phyloP scores from a whole-genome alignment of 2,329 filamentous ascomycete species.

The Xylaria sp. region DNA sequence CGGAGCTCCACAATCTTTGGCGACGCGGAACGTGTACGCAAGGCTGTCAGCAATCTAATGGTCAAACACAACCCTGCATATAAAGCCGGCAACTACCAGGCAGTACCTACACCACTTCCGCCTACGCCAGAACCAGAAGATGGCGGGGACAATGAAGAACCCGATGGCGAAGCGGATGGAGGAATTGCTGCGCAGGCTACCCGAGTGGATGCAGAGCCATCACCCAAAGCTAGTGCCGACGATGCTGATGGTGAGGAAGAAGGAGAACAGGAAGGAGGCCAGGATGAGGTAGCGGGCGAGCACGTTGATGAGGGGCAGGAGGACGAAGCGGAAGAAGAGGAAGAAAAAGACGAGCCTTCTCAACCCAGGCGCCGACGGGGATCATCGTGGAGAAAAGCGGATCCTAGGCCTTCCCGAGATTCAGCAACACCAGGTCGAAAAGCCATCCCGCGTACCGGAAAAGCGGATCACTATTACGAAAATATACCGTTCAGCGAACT shows the following conservation, averaged over 20 bases:
- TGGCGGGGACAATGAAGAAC: slow-evolving; percentile 38
- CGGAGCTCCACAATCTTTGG: slow-evolving; percentile 75
- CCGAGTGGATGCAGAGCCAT: slow-evolving; percentile 34
- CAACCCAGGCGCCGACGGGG: slow-evolving; percentile 26
- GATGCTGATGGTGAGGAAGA: slow-evolving; percentile 35
- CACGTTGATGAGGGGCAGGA: slow-evolving; percentile 33
- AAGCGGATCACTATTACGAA: slow-evolving; percentile 60
- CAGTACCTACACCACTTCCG: slow-evolving; percentile 75
- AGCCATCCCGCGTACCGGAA: slow-evolving; percentile 44
- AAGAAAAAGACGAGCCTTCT: slow-evolving; percentile 33
- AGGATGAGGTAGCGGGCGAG: slow-evolving; percentile 41
- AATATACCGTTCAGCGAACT: slow-evolving; percentile 71
- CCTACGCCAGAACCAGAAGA: slow-evolving; percentile 50
- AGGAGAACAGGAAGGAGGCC: slow-evolving; percentile 39
- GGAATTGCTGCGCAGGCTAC: slow-evolving; percentile 28
- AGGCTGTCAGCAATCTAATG: slow-evolving; percentile 88
- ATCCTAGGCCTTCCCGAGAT: slow-evolving; percentile 40
- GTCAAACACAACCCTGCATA: slow-evolving; percentile 86
- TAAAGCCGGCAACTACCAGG: slow-evolving; percentile 68
- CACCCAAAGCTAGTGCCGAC: slow-evolving; percentile 35
- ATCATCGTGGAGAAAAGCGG: slow-evolving; percentile 42
- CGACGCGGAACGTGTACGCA: slow-evolving; percentile 85
- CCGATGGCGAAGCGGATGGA: slow-evolving; percentile 28
- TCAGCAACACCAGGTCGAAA: slow-evolving; percentile 38
- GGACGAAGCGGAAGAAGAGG: slow-evolving; percentile 36